Conservation (phyloP, 805 yeast genomes). For the Candida nanaspora region DNA sequence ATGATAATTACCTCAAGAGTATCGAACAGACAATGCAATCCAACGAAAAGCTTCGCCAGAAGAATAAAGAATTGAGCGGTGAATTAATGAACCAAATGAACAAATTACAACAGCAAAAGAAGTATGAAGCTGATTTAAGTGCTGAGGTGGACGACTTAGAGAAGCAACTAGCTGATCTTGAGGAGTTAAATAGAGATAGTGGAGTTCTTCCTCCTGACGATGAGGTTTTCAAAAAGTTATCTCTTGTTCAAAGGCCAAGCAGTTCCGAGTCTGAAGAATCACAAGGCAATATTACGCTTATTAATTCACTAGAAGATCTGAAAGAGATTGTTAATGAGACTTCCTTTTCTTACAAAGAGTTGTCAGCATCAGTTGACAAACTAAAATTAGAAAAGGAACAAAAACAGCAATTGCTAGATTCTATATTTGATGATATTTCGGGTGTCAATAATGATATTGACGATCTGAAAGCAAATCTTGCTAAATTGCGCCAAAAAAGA, state of each 20-base stretch:
- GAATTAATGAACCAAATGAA: conserved; percentile 3
- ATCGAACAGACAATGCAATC: conserved; percentile 3
- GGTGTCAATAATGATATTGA: not conserved
- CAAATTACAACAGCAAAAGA: not conserved
- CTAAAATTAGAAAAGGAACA: not conserved
- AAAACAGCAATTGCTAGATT: not conserved
- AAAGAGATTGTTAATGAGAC: not conserved
- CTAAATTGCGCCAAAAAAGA: not conserved
- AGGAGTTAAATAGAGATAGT: conserved; percentile 11
- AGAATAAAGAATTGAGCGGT: conserved; percentile 9
- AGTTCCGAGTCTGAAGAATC: not conserved
- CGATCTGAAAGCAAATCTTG: not conserved
- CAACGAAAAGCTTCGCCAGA: conserved; percentile 11
- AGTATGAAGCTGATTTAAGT: not conserved
- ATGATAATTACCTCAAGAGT: conserved; percentile 6
- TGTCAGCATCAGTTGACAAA: not conserved
- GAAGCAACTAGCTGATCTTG: conserved; percentile 10
- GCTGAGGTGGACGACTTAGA: not conserved
- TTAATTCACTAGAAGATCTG: not conserved
- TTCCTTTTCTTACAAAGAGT: not conserved
- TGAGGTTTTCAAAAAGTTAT: not conserved
- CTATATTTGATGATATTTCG: not conserved
- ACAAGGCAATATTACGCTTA: not conserved
- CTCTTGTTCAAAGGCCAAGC: not conserved
- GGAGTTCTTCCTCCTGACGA: not conserved